A percentile compares a stretch with the other conserved stretches of the same genome.
Conservation (phyloP, 768 basidiomycete species). For the Mycena olivaceomarginata region DNA sequence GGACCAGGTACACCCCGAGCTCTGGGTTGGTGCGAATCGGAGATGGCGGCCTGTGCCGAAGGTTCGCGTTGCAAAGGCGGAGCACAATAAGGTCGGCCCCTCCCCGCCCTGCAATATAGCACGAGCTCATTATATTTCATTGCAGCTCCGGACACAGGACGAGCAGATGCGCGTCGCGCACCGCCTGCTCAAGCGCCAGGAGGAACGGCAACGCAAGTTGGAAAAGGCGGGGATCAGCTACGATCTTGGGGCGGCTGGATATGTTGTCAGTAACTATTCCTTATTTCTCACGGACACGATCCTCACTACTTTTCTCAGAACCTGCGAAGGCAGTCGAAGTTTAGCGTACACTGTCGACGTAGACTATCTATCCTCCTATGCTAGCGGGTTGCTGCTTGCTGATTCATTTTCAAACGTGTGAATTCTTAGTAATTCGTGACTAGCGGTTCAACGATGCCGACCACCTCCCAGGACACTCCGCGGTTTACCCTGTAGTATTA, state of each 20-base stretch:
- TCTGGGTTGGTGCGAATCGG: constrained; percentile 98
- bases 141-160: constrained; percentile 83
- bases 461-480: too few relatives aligned
- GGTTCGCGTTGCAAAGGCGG: constrained; percentile 80
- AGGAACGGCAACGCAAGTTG: constrained; percentile 86
- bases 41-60: constrained; percentile 89
- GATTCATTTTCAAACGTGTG: background rate
- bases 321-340: constrained; percentile 16
- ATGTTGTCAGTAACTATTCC: constrained; percentile 65
- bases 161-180: constrained; percentile 79
- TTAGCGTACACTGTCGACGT: constrained; percentile 10
- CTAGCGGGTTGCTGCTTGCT: background rate
- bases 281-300: background rate
- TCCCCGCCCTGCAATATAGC: background rate
- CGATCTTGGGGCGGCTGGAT: constrained; percentile 86
- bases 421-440: background rate
- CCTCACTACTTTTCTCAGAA: constrained; percentile 11
- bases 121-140: background rate
- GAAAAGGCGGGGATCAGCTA: constrained; percentile 91
- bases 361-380: background rate
- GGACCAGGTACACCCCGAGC: constrained; percentile 92
- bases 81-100: constrained; percentile 86
- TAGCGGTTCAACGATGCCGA: background rate
- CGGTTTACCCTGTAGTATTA: too few relatives aligned
- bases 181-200: constrained; percentile 86